These are phyloP conservation scores for Solanum etuberosum DNA, from an alignment of 257 asterid genomes.

Conservation along the genomic window DNA sequence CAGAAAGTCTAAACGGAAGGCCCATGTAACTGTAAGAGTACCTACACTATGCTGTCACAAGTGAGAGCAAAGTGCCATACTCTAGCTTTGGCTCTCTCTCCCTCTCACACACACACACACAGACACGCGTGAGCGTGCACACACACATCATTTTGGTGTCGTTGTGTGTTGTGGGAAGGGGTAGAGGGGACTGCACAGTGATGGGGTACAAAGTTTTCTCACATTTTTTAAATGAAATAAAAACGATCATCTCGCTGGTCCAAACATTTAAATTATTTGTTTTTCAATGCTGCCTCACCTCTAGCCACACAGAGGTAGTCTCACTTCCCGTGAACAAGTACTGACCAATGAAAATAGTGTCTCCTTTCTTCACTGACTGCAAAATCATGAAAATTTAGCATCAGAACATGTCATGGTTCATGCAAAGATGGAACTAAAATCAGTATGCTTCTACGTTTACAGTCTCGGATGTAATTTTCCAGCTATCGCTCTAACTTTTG, in stretches of 20 bases:
- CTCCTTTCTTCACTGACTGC: slow-evolving; percentile 93
- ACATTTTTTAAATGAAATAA: not conserved
- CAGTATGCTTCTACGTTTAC: not conserved
- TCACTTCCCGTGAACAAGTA: slow-evolving; percentile 98
- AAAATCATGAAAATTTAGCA: not conserved
- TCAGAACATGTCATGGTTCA: not conserved
- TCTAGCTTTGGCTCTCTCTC: not conserved
- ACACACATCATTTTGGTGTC: not conserved
- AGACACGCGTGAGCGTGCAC: not conserved
- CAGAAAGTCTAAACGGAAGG: not conserved
- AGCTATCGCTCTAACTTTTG: not conserved
- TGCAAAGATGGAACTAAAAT: slow-evolving; percentile 1
- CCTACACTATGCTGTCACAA: not conserved
- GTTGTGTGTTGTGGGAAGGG: not conserved
- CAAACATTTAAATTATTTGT: not conserved
- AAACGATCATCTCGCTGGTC: not conserved
- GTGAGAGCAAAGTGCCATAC: not conserved
- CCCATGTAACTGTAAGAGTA: not conserved
- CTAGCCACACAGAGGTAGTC: slow-evolving; percentile 95
- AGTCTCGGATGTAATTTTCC: not conserved
- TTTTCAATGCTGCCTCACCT: slow-evolving; percentile 28
- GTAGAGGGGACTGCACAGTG: not conserved
- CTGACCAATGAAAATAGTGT: slow-evolving; percentile 90
- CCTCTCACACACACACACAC: not conserved
- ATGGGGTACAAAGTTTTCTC: not conserved